Percentiles rank a stretch among this genome's conserved stretches.
These are phyloP conservation scores for Leccinum disarticulatum DNA, from an alignment of 768 basidiomycete genomes.

Conservation along the genomic window DNA sequence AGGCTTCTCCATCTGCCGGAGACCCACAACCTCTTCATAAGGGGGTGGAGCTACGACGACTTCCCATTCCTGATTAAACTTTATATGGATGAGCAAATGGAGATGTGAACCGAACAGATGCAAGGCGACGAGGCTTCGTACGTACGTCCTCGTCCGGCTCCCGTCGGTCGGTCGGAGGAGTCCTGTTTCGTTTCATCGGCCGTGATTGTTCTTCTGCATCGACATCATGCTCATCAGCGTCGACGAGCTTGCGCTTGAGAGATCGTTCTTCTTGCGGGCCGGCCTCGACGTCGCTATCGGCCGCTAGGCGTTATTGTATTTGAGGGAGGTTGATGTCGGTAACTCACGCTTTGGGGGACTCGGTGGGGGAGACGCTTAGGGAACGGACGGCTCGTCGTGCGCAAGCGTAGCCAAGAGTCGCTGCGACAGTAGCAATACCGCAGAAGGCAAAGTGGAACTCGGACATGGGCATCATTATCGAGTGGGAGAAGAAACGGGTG, in stretches of 20 bases:
- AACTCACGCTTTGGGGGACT: constrained; percentile 32
- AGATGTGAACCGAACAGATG: background rate
- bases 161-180: constrained; percentile 38
- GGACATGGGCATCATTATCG: constrained; percentile 46
- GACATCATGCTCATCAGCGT: constrained; percentile 22
- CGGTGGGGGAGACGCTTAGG: constrained; percentile 16
- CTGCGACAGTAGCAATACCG: constrained; percentile 59
- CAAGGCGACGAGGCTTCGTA: constrained; percentile 2
- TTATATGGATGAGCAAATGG: constrained; percentile 24
- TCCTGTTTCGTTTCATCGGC: constrained; percentile 40
- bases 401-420: constrained; percentile 58
- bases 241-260: constrained; percentile 33
- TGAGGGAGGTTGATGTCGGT: constrained; percentile 30
- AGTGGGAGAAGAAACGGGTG: constrained; percentile 13
- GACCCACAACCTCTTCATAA: constrained; percentile 21
- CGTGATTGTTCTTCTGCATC: constrained; percentile 33
- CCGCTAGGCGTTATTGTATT: constrained; percentile 26
- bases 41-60: constrained; percentile 32
- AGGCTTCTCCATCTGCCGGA: constrained; percentile 11
- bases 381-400: constrained; percentile 38
- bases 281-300: constrained; percentile 33
- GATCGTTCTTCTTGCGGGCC: constrained; percentile 30
- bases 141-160: constrained; percentile 30
- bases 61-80: constrained; percentile 32
- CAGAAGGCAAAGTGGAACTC: constrained; percentile 57